phyloP scores from a whole-genome alignment of 2,329 filamentous ascomycete species.

The Teratosphaeria nubilosa region DNA sequence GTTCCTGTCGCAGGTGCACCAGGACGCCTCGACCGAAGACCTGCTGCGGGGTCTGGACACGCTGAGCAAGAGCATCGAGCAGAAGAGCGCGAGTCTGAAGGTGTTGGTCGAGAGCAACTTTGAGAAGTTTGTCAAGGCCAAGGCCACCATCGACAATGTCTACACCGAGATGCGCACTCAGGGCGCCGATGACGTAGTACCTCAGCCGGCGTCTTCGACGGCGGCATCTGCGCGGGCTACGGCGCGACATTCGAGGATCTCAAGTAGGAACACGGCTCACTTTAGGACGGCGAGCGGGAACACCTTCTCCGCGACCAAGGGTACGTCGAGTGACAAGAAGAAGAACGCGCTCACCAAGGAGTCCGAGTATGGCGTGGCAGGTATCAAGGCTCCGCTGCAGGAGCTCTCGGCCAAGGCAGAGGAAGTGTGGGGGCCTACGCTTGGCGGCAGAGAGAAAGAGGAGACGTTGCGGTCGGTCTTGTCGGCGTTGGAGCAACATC shows the following conservation, averaged over 20 bases:
- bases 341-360: conserved; percentile 91
- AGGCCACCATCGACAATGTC: conserved; percentile 96
- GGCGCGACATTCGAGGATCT: conserved; percentile 51
- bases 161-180: conserved; percentile 88
- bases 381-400: conserved; percentile 77
- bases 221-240: conserved; percentile 1
- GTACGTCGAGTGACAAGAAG: conserved; percentile 45
- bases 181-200: conserved; percentile 40
- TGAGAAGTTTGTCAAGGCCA: conserved; percentile 92
- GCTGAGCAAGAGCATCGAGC: conserved; percentile 84
- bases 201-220: not conserved
- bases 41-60: conserved; percentile 74
- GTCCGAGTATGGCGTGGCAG: conserved; percentile 78
- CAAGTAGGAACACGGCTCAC: conserved; percentile 50
- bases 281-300: conserved; percentile 27
- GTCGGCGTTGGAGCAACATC: conserved; percentile 65
- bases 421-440: conserved; percentile 91
- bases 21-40: conserved; percentile 69
- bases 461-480: conserved; percentile 72
- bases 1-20: conserved; percentile 87
- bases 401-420: conserved; percentile 91
- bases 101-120: conserved; percentile 96
- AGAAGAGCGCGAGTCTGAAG: conserved; percentile 94
- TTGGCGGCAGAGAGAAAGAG: conserved; percentile 85
- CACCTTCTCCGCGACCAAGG: conserved; percentile 22